phyloP scores from a whole-genome alignment of 2,329 filamentous ascomycete species.

The Cercospora brassicicola region DNA sequence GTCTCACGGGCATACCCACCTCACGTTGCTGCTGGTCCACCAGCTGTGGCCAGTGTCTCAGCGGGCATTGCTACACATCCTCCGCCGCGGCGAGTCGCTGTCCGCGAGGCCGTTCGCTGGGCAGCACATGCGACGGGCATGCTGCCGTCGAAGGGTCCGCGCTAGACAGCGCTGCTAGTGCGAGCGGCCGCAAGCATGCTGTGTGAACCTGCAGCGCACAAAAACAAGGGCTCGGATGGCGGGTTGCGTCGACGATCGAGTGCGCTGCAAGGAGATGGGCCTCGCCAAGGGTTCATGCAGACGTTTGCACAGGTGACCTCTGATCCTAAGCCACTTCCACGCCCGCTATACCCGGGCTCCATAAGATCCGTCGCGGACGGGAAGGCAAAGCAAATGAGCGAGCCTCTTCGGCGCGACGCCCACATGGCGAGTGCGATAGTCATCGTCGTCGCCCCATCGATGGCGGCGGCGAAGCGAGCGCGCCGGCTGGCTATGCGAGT shows the following conservation, averaged over 20 bases:
- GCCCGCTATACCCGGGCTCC: neutral
- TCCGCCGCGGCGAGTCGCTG: neutral
- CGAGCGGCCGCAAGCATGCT: neutral
- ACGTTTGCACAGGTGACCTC: slow-evolving; percentile 1
- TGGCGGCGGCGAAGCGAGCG: neutral
- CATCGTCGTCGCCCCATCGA: neutral
- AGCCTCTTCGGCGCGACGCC: neutral
- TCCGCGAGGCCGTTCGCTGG: neutral
- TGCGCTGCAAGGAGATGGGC: slow-evolving; percentile 1
- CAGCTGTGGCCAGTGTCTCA: neutral
- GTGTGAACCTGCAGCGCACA: neutral
- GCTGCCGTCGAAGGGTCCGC: slow-evolving; percentile 1
- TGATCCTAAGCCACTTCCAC: neutral
- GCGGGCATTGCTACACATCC: neutral
- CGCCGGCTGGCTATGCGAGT: neutral
- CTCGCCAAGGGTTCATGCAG: slow-evolving; percentile 7
- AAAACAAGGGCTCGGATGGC: neutral
- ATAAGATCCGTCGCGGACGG: neutral
- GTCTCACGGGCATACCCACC: neutral
- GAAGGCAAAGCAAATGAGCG: slow-evolving; percentile 7
- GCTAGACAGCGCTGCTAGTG: neutral
- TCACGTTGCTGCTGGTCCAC: neutral
- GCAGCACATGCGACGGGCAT: neutral
- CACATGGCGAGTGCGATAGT: neutral
- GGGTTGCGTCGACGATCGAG: neutral